Evolutionary conservation across 2,329 filamentous ascomycete species (phyloP).

Genomic region (Cercospora nicotianae): DNA sequence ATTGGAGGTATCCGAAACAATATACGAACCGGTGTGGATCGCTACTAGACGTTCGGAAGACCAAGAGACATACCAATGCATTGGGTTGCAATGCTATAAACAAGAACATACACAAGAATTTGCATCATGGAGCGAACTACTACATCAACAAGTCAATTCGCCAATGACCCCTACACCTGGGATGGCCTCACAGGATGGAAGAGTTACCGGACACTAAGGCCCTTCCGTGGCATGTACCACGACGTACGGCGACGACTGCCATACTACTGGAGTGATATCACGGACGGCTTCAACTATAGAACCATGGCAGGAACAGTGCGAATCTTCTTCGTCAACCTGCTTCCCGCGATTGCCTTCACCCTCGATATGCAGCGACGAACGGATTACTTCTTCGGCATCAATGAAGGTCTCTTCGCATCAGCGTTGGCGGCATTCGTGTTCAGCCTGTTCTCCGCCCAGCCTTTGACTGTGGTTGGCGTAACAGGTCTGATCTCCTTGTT

Average conservation of each 20-base stretch:
- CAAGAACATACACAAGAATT: background rate
- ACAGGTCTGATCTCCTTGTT: conserved; percentile 57
- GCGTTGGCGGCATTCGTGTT: conserved; percentile 58
- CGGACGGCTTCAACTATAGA: conserved; percentile 57
- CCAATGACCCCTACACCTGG: conserved; percentile 41
- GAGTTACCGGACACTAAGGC: conserved; percentile 42
- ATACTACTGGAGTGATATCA: conserved; percentile 58
- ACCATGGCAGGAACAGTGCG: conserved; percentile 56
- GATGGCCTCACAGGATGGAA: conserved; percentile 39
- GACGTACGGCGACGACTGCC: conserved; percentile 55
- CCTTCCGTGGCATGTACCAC: conserved; percentile 56
- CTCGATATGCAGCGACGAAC: conserved; percentile 60
- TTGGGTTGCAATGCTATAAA: background rate
- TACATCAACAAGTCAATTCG: conserved; percentile 23
- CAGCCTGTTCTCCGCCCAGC: conserved; percentile 54
- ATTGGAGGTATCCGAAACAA: background rate
- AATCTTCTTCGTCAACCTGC: conserved; percentile 61
- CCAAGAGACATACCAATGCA: background rate
- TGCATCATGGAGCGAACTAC: conserved; percentile 7
- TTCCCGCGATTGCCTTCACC: conserved; percentile 60
- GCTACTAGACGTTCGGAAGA: background rate
- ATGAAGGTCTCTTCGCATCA: conserved; percentile 57
- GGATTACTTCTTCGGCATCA: conserved; percentile 55
- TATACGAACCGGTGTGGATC: background rate
- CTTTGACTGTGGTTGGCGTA: conserved; percentile 58